These are phyloP conservation scores for Endocladia muricata DNA, from an alignment of 31 red algal genomes.

Conservation along the genomic window DNA sequence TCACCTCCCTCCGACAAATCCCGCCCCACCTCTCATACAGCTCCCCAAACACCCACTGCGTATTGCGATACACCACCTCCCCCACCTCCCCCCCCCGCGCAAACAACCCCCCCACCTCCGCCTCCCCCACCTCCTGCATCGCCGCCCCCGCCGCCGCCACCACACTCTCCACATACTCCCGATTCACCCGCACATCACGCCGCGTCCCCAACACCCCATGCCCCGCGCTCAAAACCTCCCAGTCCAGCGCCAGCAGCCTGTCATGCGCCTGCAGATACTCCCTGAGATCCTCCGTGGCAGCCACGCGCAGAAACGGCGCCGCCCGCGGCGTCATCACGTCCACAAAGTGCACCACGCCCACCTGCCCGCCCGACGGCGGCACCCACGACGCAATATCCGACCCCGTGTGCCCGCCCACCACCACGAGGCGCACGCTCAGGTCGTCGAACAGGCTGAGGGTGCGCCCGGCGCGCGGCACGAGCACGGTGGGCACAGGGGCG, in stretches of 20 bases:
- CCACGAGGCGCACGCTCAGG: constrained; percentile 9
- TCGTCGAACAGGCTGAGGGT: not conserved
- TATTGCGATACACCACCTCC: constrained; percentile 17
- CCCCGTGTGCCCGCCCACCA: constrained; percentile 41
- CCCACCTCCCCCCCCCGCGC: not conserved
- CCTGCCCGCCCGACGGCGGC: constrained; percentile 11
- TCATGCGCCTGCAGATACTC: constrained; percentile 27
- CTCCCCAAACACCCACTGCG: constrained; percentile 10
- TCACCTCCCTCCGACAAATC: constrained; percentile 14
- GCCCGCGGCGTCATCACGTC: constrained; percentile 57
- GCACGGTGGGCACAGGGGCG: constrained; percentile 29
- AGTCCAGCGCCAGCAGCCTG: constrained; percentile 25
- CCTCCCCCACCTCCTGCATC: not conserved
- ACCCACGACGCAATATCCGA: constrained; percentile 39
- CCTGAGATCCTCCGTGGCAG: constrained; percentile 30
- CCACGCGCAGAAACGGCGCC: constrained; percentile 32
- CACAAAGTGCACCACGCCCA: constrained; percentile 31
- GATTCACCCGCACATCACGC: constrained; percentile 17
- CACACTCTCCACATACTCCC: constrained; percentile 28
- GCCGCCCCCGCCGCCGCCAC: constrained; percentile 15
- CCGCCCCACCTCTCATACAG: not conserved
- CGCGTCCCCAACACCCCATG: constrained; percentile 43
- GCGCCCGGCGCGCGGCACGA: not conserved
- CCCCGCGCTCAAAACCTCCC: constrained; percentile 39
- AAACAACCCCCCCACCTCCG: not conserved